These are phyloP conservation scores for Bipolaris zeicola DNA, from an alignment of 2,329 filamentous ascomycete species.

Conservation along the genomic window DNA sequence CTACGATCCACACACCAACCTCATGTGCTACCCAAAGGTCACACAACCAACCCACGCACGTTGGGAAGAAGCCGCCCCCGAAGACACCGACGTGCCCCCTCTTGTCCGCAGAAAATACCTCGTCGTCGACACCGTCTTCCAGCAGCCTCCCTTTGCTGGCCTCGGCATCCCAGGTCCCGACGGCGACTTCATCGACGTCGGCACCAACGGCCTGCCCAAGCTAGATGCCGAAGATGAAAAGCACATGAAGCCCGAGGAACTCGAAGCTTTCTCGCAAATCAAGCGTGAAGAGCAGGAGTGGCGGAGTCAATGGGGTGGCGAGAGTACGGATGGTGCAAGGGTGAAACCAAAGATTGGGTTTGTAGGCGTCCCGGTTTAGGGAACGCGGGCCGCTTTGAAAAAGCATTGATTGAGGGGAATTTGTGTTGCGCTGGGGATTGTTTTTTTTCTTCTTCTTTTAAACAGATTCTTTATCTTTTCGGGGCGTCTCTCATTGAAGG, in stretches of 20 bases:
- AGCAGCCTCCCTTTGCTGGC: constrained; percentile 63
- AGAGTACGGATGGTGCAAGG: constrained; percentile 61
- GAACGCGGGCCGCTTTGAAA: not conserved
- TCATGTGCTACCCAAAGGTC: constrained; percentile 81
- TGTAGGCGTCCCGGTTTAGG: constrained; percentile 56
- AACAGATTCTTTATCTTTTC: not conserved
- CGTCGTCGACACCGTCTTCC: constrained; percentile 65
- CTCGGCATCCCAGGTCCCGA: constrained; percentile 66
- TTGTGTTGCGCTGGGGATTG: not conserved
- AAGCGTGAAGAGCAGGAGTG: constrained; percentile 69
- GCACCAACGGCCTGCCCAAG: constrained; percentile 63
- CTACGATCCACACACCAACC: constrained; percentile 94
- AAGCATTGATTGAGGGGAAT: not conserved
- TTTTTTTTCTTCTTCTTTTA: not conserved
- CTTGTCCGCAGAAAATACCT: constrained; percentile 66
- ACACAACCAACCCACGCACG: constrained; percentile 90
- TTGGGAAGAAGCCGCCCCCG: constrained; percentile 72
- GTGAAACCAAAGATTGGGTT: constrained; percentile 56
- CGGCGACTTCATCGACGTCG: constrained; percentile 56
- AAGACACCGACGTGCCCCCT: constrained; percentile 55
- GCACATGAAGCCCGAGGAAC: constrained; percentile 72
- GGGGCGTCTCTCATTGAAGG: not conserved
- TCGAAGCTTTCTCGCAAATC: constrained; percentile 72
- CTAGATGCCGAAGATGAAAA: constrained; percentile 69
- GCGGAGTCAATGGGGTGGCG: constrained; percentile 75